These are phyloP conservation scores for Rhodomyrtus psidioides DNA, from an alignment of 441 rosid genomes.

Conservation along the genomic window DNA sequence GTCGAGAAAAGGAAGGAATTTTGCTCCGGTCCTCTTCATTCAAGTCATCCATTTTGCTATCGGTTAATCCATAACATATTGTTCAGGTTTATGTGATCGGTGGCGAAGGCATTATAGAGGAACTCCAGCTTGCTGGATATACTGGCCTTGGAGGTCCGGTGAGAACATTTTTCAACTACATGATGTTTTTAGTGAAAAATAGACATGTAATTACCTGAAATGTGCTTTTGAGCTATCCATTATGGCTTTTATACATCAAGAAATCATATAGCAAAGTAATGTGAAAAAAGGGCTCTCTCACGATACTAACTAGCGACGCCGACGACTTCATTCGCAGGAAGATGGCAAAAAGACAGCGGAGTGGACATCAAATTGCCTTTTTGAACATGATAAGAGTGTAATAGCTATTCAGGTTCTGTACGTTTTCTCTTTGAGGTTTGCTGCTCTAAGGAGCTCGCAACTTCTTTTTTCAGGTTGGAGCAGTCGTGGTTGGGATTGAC, in stretches of 20 bases:
- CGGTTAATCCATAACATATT: background rate
- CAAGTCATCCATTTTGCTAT: background rate
- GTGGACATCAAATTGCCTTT: conserved; percentile 47
- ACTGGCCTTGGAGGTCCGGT: conserved; percentile 71
- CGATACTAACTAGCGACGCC: background rate
- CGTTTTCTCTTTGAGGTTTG: conserved; percentile 6
- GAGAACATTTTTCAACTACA: conserved; percentile 7
- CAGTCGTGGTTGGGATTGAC: conserved; percentile 86
- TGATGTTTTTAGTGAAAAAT: background rate
- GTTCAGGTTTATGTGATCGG: conserved; percentile 63
- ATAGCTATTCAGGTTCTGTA: conserved; percentile 14
- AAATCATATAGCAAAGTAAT: background rate
- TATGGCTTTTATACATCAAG: background rate
- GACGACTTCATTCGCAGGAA: conserved; percentile 42
- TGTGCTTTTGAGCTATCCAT: background rate
- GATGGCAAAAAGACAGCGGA: conserved; percentile 59
- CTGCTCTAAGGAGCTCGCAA: conserved; percentile 9
- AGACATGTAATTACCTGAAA: background rate
- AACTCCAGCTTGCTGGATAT: conserved; percentile 49
- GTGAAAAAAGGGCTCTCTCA: background rate
- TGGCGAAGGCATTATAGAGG: conserved; percentile 56
- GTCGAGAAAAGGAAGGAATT: background rate
- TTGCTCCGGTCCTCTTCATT: background rate
- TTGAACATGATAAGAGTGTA: conserved; percentile 84
- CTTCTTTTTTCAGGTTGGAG: conserved; percentile 62